These are phyloP conservation scores for Vitis hybrid DNA, from an alignment of 177 flowering plant genomes.

Conservation along the genomic window DNA sequence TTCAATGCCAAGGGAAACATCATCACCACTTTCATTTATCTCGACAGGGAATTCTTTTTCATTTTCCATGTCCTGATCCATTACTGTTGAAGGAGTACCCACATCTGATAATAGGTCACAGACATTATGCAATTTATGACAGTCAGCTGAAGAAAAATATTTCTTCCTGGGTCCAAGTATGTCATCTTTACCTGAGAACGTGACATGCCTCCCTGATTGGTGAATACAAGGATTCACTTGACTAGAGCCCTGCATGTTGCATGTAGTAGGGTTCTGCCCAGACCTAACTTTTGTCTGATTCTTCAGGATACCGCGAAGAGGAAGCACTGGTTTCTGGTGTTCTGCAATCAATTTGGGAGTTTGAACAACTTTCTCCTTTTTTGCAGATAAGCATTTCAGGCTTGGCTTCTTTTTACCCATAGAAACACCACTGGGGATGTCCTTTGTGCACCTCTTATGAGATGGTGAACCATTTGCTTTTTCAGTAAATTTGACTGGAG, in stretches of 20 bases:
- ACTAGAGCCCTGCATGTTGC: conserved; percentile 14
- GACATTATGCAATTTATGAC: neutral
- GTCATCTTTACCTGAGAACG: conserved; percentile 33
- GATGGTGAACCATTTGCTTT: conserved; percentile 13
- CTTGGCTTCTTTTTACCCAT: conserved; percentile 21
- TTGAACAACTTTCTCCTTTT: conserved; percentile 23
- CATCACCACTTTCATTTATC: conserved; percentile 20
- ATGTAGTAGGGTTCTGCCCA: conserved; percentile 19
- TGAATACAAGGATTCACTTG: conserved; percentile 14
- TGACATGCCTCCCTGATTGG: conserved; percentile 41
- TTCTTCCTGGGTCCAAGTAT: conserved; percentile 20
- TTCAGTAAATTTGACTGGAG: conserved; percentile 17
- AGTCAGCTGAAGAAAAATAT: conserved; percentile 3
- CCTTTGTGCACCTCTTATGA: conserved; percentile 19
- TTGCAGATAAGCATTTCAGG: conserved; percentile 17
- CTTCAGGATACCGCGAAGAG: conserved; percentile 47
- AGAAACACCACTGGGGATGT: conserved; percentile 10
- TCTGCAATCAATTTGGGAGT: conserved; percentile 19
- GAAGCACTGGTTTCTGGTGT: conserved; percentile 17
- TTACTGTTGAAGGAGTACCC: conserved; percentile 14
- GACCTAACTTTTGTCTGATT: conserved; percentile 21
- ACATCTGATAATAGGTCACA: conserved; percentile 12
- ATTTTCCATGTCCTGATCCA: conserved; percentile 9
- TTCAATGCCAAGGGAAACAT: conserved; percentile 12
- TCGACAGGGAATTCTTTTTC: conserved; percentile 10